A percentile compares a stretch with the other conserved stretches of the same genome.
Evolutionary conservation across 176 grass and related monocot genomes (phyloP).

Genomic region (Triticum turgidum): DNA sequence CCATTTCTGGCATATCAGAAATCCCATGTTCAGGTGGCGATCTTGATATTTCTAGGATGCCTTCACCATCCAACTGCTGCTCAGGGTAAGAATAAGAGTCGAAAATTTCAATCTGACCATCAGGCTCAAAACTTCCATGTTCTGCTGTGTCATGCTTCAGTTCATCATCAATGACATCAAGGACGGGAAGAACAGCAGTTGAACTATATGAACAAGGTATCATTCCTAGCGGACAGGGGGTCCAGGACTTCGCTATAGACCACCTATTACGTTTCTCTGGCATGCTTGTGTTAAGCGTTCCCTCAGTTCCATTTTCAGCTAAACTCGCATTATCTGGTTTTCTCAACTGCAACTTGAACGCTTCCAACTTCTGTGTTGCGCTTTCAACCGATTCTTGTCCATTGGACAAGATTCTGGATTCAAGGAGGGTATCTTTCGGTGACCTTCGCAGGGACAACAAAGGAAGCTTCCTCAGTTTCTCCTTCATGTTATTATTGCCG

Average conservation of each 20-base stretch:
- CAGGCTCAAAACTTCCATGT: constrained; percentile 25
- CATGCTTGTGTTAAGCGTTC: constrained; percentile 2
- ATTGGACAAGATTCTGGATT: constrained; percentile 22
- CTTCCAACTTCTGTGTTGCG: constrained; percentile 43
- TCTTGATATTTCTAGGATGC: constrained; percentile 37
- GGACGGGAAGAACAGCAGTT: constrained; percentile 61
- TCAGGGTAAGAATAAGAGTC: constrained; percentile 5
- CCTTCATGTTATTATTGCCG: constrained; percentile 32
- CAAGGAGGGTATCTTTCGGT: constrained; percentile 26
- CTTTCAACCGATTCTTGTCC: constrained; percentile 46
- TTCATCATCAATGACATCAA: constrained; percentile 27
- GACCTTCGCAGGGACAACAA: constrained; percentile 24
- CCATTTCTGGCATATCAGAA: constrained; percentile 20
- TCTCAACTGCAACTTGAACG: constrained; percentile 48
- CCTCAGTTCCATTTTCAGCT: constrained; percentile 4
- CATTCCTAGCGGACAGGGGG: constrained; percentile 72
- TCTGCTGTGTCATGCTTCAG: neutral
- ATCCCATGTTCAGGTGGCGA: constrained; percentile 23
- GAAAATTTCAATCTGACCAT: constrained; percentile 30
- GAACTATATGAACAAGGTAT: constrained; percentile 90
- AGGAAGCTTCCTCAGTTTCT: constrained; percentile 68
- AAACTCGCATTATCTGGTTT: neutral
- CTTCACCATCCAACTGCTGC: constrained; percentile 24
- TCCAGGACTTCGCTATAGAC: constrained; percentile 70
- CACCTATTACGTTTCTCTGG: constrained; percentile 44